phyloP scores from a whole-genome alignment of 768 basidiomycete species.

The Podaxis sp. region DNA sequence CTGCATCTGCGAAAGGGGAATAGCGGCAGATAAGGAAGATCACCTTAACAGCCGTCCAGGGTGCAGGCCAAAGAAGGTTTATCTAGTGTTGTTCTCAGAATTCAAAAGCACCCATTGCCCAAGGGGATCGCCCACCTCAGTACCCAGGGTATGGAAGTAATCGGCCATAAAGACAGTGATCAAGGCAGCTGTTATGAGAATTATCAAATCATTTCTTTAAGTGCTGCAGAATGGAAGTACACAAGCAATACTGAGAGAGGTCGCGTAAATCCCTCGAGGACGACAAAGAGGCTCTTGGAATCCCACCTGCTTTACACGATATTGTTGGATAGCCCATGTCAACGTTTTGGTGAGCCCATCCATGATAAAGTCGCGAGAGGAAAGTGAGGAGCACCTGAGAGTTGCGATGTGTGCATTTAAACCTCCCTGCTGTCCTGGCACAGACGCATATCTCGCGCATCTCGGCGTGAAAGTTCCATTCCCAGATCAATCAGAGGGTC shows the following conservation, averaged over 20 bases:
- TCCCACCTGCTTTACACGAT: neutral
- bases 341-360: neutral
- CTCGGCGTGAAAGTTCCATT: neutral
- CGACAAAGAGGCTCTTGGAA: neutral
- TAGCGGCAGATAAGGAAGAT: neutral
- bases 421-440: neutral
- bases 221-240: neutral
- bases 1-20: neutral
- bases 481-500: neutral
- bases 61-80: neutral
- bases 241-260: neutral
- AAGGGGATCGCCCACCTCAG: neutral
- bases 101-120: neutral
- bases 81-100: neutral
- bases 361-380: neutral
- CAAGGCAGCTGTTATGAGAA: neutral
- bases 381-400: neutral
- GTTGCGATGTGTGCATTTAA: neutral
- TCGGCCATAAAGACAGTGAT: neutral
- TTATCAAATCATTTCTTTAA: neutral
- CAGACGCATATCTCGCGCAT: neutral
- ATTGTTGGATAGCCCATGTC: neutral
- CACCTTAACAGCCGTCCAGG: constrained; percentile 1
- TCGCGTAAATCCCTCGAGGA: neutral
- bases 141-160: neutral